Base-by-base conservation (phyloP, 352 stramenopile genomes). In the Phytophthora syringae region DNA sequence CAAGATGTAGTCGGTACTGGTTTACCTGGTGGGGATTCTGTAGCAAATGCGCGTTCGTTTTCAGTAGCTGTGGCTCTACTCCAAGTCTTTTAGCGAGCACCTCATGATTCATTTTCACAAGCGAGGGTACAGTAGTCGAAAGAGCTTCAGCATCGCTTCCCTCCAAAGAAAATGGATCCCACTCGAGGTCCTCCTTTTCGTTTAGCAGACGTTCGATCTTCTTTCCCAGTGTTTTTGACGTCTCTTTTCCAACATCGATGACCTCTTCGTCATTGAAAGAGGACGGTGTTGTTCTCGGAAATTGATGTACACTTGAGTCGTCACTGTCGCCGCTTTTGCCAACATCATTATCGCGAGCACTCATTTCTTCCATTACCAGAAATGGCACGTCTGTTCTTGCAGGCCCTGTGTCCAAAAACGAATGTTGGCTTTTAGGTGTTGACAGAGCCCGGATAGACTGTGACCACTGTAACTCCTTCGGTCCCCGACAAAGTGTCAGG, bases 391-490 rank as follows among this genome's bases (percentile, higher is more conserved):
- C 45, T 7, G 36, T 51, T 50, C 44, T 60, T 60, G 54, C 49
- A 64, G 55, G 24, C 2, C 52, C 51, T 32, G 53, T 57, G 49
- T 66, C 67, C 20, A 69, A 47, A 10, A 72, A 62, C 1, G 52
- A 69, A 32, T 63, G 51, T 28, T 72, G 67, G 18, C 45, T 72
- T 44, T 69, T 68, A 16, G 64, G 58, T 24, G 70, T 49, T 25
- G 67, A 68, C 32, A 80, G 48, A 3, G 52, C 49, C 9, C 74
- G 66, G 59, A 82, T 74, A 5, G 70, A 75, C 12, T 70, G 42
- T 13, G 79, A 79, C 72, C 75, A 86, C 21, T 88, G 71, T 7
- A 86, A 39, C 3, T 89, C 79, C 45, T 86, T 90, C 0, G 70
- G 69, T 34, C 58, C 67, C 11, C 86, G 74, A 18, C 78, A 78